A percentile compares a stretch with the other conserved stretches of the same genome.
Conservation (phyloP, 345 rosid species). For the Gossypium ekmanianum region DNA sequence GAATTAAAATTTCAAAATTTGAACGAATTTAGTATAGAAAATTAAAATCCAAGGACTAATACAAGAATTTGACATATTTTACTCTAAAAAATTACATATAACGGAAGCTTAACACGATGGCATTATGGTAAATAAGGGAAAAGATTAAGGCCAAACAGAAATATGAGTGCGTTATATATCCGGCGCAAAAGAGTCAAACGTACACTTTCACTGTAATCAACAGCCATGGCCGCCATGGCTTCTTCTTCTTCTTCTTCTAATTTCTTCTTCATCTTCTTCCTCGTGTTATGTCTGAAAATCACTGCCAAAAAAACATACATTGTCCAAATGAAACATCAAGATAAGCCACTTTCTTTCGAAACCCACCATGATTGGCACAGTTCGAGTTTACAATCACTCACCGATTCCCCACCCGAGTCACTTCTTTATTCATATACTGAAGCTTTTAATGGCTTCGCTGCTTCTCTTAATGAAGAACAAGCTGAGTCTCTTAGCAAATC, state of each 20-base stretch:
- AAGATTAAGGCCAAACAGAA: neutral
- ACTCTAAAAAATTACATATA: too few species aligned
- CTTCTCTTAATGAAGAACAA: constrained; percentile 50
- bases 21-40: too few species aligned
- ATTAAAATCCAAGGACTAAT: too few species aligned
- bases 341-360: constrained; percentile 48
- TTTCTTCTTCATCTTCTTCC: constrained; percentile 6
- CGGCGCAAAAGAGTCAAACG: neutral
- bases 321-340: constrained; percentile 60
- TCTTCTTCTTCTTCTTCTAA: constrained; percentile 15
- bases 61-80: too few species aligned
- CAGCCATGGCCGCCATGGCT: constrained; percentile 11
- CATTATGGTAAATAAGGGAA: neutral
- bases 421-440: constrained; percentile 62
- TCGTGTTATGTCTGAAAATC: constrained; percentile 19
- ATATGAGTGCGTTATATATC: neutral
- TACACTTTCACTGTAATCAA: neutral
- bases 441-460: constrained; percentile 71
- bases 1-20: too few species aligned
- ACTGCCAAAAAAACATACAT: constrained; percentile 53
- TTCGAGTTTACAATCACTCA: constrained; percentile 48
- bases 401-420: constrained; percentile 30
- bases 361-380: constrained; percentile 75
- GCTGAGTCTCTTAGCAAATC: constrained; percentile 46
- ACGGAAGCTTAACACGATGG: neutral